Percentiles rank a stretch among this genome's conserved stretches.
phyloP scores from a whole-genome alignment of 352 stramenopile genomes.

The Thraustochytrium sp. region DNA sequence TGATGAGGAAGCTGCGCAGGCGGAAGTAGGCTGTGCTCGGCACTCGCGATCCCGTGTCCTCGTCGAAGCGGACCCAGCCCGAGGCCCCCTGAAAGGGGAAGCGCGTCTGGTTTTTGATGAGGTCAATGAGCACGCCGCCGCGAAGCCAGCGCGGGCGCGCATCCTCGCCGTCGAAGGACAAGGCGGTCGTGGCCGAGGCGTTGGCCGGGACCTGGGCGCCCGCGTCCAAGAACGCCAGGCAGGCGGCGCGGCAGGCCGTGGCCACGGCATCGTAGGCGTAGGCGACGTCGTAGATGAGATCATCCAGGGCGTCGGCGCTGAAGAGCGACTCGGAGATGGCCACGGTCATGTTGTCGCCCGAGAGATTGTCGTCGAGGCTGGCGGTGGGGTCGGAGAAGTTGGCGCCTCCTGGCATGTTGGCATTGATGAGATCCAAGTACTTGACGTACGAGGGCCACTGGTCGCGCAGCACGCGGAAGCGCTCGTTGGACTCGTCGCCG shows the following conservation, averaged over 20 bases:
- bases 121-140: background rate
- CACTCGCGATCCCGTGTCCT: background rate
- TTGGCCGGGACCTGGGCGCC: background rate
- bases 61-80: constrained; percentile 1
- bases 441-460: background rate
- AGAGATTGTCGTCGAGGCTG: background rate
- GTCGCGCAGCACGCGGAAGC: background rate
- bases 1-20: constrained; percentile 8
- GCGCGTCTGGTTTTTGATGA: background rate
- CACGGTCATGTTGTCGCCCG: background rate
- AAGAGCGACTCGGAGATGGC: background rate
- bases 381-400: background rate
- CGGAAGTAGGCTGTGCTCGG: constrained; percentile 30
- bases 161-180: background rate
- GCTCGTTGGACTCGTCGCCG: constrained; percentile 11
- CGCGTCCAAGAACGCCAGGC: background rate
- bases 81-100: constrained; percentile 18
- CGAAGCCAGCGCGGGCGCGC: background rate
- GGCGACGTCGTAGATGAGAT: background rate
- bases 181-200: background rate
- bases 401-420: background rate
- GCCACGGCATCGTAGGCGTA: constrained; percentile 39
- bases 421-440: constrained; percentile 3
- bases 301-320: background rate
- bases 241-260: constrained; percentile 1